Conservation (phyloP, 208 protist genomes). For the Crithidia brevicula region DNA sequence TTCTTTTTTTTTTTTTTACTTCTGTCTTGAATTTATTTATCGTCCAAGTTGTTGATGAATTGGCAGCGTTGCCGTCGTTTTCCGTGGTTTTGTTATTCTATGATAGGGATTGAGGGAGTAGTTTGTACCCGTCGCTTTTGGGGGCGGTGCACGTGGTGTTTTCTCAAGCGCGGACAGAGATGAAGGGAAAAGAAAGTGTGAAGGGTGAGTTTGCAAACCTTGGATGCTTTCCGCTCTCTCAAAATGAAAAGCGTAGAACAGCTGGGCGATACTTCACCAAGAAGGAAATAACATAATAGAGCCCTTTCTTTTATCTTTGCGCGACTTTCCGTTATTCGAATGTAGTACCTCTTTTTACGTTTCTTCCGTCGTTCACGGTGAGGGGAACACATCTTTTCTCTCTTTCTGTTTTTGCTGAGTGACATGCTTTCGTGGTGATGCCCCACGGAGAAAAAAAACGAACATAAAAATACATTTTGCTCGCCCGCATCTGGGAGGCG, state of each 20-base stretch:
- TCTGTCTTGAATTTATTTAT: constrained; percentile 13
- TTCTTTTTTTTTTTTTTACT: background rate
- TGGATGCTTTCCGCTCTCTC: no score
- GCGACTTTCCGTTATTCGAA: no score
- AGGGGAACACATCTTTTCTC: no score
- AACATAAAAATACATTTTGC: background rate
- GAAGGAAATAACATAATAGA: no score
- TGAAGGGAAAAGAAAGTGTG: background rate
- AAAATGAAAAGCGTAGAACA: no score
- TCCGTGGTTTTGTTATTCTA: background rate
- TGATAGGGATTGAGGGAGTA: background rate
- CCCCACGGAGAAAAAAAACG: background rate
- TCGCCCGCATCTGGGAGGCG: no score
- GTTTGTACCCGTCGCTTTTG: background rate
- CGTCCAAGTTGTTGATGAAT: background rate
- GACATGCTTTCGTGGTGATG: background rate
- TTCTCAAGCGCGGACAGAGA: background rate
- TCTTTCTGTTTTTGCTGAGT: background rate
- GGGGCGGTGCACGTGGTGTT: background rate
- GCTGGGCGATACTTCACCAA: no score
- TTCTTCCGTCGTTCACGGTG: no score
- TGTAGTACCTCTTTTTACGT: no score
- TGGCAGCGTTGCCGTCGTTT: constrained; percentile 1
- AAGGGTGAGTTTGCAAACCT: no score
- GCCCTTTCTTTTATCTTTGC: background rate